These are phyloP conservation scores for Heritiera littoralis DNA, from an alignment of 345 rosid genomes.

Conservation along the genomic window DNA sequence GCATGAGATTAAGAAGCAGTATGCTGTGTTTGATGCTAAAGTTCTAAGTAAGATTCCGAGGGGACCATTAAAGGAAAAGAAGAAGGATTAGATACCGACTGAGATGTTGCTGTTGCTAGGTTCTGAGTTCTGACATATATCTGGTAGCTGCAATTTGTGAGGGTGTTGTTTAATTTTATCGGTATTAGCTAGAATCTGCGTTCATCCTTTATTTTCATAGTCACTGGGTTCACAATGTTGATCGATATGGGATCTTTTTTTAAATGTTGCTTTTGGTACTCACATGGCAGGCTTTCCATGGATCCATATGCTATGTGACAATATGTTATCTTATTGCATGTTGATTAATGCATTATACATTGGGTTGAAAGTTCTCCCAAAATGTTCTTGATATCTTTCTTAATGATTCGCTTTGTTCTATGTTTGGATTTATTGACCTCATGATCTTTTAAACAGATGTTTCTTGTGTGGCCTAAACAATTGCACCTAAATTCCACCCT, in stretches of 20 bases:
- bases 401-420: neutral
- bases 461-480: neutral
- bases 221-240: conserved; percentile 38
- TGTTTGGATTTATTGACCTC: neutral
- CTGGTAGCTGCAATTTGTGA: conserved; percentile 34
- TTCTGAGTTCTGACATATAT: conserved; percentile 27
- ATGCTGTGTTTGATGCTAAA: conserved; percentile 68
- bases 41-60: conserved; percentile 83
- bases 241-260: conserved; percentile 20
- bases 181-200: conserved; percentile 36
- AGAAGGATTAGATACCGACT: conserved; percentile 43
- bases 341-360: conserved; percentile 30
- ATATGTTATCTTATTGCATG: conserved; percentile 21
- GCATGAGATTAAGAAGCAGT: conserved; percentile 79
- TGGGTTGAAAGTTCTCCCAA: neutral
- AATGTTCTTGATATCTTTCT: neutral
- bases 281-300: conserved; percentile 13
- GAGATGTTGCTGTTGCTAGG: conserved; percentile 10
- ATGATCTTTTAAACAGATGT: neutral
- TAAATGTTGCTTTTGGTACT: conserved; percentile 26
- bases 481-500: neutral
- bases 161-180: conserved; percentile 36
- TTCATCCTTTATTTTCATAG: conserved; percentile 16
- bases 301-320: conserved; percentile 14
- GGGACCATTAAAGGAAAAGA: conserved; percentile 72